Evolutionary conservation across 768 basidiomycete genomes (phyloP).

Genomic region (Lactarius deliciosus): DNA sequence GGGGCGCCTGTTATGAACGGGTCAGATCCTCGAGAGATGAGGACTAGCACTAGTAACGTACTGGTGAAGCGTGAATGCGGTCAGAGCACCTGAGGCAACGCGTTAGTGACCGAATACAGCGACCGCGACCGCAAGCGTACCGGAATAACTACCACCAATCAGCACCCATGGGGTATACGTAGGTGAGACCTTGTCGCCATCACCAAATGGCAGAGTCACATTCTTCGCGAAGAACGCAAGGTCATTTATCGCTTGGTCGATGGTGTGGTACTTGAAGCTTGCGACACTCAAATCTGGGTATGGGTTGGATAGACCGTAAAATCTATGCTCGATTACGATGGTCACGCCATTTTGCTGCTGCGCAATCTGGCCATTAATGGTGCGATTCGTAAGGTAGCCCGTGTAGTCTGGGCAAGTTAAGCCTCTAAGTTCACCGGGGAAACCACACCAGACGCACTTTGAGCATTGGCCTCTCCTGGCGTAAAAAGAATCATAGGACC

Average conservation of each 20-base stretch:
- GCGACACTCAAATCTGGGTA: neutral
- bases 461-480: conserved; percentile 64
- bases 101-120: conserved; percentile 13
- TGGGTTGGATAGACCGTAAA: conserved; percentile 38
- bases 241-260: conserved; percentile 41
- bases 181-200: conserved; percentile 60
- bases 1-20: conserved; percentile 48
- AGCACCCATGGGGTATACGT: conserved; percentile 45
- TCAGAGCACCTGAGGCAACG: conserved; percentile 30
- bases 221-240: conserved; percentile 68
- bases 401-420: conserved; percentile 32
- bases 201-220: conserved; percentile 37
- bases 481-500: conserved; percentile 66
- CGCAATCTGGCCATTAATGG: conserved; percentile 63
- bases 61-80: conserved; percentile 71
- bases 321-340: conserved; percentile 69
- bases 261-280: neutral
- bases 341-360: conserved; percentile 64
- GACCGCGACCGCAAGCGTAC: conserved; percentile 23
- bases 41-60: conserved; percentile 29
- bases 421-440: neutral
- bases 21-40: neutral
- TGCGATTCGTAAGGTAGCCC: conserved; percentile 62
- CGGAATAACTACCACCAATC: conserved; percentile 46
- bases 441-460: conserved; percentile 33